Percentiles rank a stretch among this genome's conserved stretches.
Evolutionary conservation across 495 filamentous ascomycete genomes (phyloP).

Genomic region (Penicillium alfredii): DNA sequence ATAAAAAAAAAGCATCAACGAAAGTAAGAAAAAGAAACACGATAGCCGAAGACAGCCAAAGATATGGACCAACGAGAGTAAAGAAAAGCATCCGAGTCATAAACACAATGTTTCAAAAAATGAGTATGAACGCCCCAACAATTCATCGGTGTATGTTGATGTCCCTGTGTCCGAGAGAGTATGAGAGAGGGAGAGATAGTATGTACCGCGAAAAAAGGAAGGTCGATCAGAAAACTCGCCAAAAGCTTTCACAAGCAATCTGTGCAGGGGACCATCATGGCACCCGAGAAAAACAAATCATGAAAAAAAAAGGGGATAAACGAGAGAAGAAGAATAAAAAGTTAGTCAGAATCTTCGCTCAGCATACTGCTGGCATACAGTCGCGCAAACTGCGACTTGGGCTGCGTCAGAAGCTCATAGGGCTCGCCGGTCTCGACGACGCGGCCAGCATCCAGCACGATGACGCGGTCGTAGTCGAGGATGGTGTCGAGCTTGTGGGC

Average conservation of each 20-base stretch:
- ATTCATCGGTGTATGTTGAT: constrained; percentile 15
- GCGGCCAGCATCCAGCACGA: constrained; percentile 41
- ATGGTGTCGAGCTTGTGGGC: constrained; percentile 59
- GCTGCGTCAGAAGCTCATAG: constrained; percentile 23
- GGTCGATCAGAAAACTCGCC: constrained; percentile 5
- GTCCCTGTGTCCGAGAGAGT: constrained; percentile 21
- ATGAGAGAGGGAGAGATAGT: constrained; percentile 4
- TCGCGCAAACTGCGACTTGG: constrained; percentile 28
- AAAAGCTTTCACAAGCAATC: constrained; percentile 8
- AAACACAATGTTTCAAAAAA: constrained; percentile 1
- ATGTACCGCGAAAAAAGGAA: constrained; percentile 17
- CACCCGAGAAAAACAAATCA: constrained; percentile 3
- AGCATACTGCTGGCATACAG: constrained; percentile 26
- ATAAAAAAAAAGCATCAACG: constrained; percentile 3
- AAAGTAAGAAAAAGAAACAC: constrained; percentile 7
- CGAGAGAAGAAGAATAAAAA: neutral
- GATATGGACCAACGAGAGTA: constrained; percentile 12
- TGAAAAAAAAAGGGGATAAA: constrained; percentile 1
- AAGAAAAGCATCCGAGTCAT: constrained; percentile 12
- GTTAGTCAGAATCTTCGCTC: constrained; percentile 21
- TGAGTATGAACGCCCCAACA: constrained; percentile 13
- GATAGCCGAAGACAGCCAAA: too few species aligned
- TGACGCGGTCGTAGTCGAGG: constrained; percentile 46
- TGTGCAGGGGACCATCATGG: constrained; percentile 11
- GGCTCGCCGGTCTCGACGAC: constrained; percentile 45